phyloP scores from a whole-genome alignment of 2,329 filamentous ascomycete species.

The Talaromyces pinophilus region DNA sequence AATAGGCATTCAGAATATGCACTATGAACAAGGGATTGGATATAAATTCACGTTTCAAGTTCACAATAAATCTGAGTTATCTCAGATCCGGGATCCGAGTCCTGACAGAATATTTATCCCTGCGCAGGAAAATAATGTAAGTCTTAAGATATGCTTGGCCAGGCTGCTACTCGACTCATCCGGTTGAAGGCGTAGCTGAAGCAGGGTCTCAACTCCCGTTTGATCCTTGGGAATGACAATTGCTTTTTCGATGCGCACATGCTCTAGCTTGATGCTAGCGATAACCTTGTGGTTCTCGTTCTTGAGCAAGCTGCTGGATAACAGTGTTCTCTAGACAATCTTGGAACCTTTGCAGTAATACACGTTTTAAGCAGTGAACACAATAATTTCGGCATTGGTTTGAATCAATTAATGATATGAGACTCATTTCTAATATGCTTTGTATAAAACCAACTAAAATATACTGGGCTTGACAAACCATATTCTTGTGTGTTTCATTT shows the following conservation, averaged over 20 bases:
- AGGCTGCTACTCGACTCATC: neutral
- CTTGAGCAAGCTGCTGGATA: conserved; percentile 26
- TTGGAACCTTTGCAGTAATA: neutral
- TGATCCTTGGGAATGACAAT: conserved; percentile 33
- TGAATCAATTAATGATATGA: neutral
- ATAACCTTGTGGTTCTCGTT: conserved; percentile 2
- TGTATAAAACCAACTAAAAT: neutral
- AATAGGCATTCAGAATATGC: neutral
- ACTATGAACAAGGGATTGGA: neutral
- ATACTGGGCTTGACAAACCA: neutral
- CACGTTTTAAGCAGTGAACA: neutral
- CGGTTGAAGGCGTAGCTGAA: neutral
- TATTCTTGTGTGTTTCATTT: neutral
- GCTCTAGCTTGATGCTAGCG: conserved; percentile 20
- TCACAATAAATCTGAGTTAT: neutral
- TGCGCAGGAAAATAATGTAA: neutral
- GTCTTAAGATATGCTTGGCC: neutral
- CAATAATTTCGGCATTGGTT: neutral
- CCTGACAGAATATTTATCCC: too few species aligned
- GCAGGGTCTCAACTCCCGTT: neutral
- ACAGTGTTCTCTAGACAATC: neutral
- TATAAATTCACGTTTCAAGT: neutral
- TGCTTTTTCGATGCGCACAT: conserved; percentile 32
- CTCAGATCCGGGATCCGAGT: neutral
- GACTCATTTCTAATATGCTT: neutral